Evolutionary conservation across 768 basidiomycete genomes (phyloP), one percentile per base, ranked within the genome.

Genomic region (Leccinellum luteum): DNA sequence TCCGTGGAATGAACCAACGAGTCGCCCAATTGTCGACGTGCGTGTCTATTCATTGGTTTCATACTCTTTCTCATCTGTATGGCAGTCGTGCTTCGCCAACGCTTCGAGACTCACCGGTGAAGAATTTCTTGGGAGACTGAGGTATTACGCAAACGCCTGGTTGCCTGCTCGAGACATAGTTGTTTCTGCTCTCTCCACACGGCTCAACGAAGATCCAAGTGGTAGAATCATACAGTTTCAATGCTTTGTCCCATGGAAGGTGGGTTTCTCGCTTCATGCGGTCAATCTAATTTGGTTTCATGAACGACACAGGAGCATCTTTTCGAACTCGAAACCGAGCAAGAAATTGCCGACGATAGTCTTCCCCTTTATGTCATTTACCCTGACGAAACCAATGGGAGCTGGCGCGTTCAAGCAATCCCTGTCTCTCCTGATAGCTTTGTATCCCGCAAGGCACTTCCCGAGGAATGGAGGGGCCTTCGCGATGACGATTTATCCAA

Each of bases 341-440:
- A 80, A 15, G 66, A 68, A 1, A 74, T 82, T 31, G 56, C 80
- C 2, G 68, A 72, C 1, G 70, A 81, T 8, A 75, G 78, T 52
- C 78, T 85, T 61, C 86, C 92, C 3, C 78, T 89, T 34, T 98
- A 98, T 70, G 80, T 94, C 52, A 77, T 99, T 54, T 98, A 98
- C 70, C 90, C 93, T 1, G 95, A 98, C 64, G 91, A 92, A 69
- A 78, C 76, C 1, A 78, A 63, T 45, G 80, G 77, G 6, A 86
- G 80, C 67, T 99, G 95, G 95, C 86, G 97, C 43, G 75, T 99
- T 47, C 96, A 98, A 69, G 95, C 96, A 7, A 90, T 99, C 17
- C 89, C 96, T 6, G 73, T 86, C 48, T 78, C 85, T 0, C 77
- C 90, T 1, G 90, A 91, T 63, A 91, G 89, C 68, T 99, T 98